A percentile compares a stretch with the other conserved stretches of the same genome.
phyloP scores from a whole-genome alignment of 495 filamentous ascomycete genomes.

The Cercophora scortea region DNA sequence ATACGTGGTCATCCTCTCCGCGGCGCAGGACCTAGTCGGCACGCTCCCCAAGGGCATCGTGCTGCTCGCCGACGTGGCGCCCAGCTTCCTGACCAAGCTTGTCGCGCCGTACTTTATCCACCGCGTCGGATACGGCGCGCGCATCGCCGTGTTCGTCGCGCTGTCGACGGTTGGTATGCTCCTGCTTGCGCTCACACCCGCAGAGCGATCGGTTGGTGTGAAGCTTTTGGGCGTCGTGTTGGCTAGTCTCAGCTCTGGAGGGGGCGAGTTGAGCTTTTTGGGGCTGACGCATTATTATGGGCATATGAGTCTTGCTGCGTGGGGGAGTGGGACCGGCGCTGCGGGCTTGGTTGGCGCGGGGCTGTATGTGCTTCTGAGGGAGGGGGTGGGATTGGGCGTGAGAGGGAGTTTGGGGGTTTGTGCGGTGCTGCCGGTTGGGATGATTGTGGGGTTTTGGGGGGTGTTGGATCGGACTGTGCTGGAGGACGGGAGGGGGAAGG shows the following conservation, averaged over 20 bases:
- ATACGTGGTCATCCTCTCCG: slow-evolving; percentile 92
- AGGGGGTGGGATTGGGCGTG: slow-evolving; percentile 63
- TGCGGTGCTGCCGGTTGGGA: slow-evolving; percentile 68
- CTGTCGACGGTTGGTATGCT: slow-evolving; percentile 80
- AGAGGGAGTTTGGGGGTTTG: slow-evolving; percentile 64
- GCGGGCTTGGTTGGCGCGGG: slow-evolving; percentile 84
- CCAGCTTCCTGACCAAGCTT: slow-evolving; percentile 82
- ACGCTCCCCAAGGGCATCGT: slow-evolving; percentile 82
- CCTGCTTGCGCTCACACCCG: slow-evolving; percentile 69
- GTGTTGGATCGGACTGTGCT: slow-evolving; percentile 21
- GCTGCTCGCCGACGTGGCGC: slow-evolving; percentile 85
- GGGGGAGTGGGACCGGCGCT: slow-evolving; percentile 88
- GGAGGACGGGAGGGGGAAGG: slow-evolving; percentile 13
- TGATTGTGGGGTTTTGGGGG: slow-evolving; percentile 79
- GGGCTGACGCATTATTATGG: slow-evolving; percentile 92
- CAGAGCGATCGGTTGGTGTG: slow-evolving; percentile 52
- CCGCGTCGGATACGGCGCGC: slow-evolving; percentile 65
- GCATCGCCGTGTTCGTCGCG: slow-evolving; percentile 63
- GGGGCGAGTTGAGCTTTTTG: slow-evolving; percentile 82
- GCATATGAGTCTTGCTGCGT: slow-evolving; percentile 78
- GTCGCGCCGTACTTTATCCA: slow-evolving; percentile 91
- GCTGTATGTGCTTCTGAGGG: slow-evolving; percentile 77
- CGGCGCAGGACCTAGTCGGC: slow-evolving; percentile 93
- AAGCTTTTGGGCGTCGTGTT: slow-evolving; percentile 82
- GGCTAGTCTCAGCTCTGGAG: slow-evolving; percentile 74